A percentile compares a stretch with the other conserved stretches of the same genome.
These are phyloP conservation scores for Asterella californica DNA, from an alignment of 225 moss, liverwort and hornwort genomes.

Conservation along the genomic window DNA sequence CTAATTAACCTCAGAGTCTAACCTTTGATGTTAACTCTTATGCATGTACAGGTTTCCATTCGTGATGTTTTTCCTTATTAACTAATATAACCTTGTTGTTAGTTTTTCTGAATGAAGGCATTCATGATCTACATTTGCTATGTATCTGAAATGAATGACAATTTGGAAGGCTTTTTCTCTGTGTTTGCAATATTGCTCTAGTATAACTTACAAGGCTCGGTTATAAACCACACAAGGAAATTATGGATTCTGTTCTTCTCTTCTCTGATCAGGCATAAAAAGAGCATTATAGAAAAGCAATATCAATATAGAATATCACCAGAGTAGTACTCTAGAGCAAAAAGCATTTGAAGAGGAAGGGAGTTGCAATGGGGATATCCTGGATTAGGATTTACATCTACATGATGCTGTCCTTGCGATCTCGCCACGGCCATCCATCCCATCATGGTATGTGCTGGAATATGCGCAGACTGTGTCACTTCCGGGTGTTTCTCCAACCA, in stretches of 20 bases:
- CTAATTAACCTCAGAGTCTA: no score
- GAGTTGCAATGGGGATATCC: not conserved
- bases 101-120: no score
- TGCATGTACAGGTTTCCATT: no score
- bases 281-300: no score
- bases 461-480: not conserved
- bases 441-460: not conserved
- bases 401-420: not conserved
- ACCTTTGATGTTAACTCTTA: no score
- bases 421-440: not conserved
- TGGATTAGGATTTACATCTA: constrained; percentile 2
- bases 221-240: not conserved
- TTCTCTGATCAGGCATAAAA: not conserved
- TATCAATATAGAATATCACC: not conserved
- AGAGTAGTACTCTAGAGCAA: no score
- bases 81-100: no score
- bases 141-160: not conserved
- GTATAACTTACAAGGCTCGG: not conserved
- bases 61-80: no score
- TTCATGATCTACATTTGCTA: not conserved
- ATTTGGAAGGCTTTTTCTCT: not conserved
- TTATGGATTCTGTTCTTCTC: not conserved
- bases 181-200: not conserved
- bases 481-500: not conserved
- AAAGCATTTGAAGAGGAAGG: no score